A percentile compares a stretch with the other conserved stretches of the same genome.
These are phyloP conservation scores for Helianthus tuberosus DNA, from an alignment of 129 eudicot species.

Conservation along the genomic window DNA sequence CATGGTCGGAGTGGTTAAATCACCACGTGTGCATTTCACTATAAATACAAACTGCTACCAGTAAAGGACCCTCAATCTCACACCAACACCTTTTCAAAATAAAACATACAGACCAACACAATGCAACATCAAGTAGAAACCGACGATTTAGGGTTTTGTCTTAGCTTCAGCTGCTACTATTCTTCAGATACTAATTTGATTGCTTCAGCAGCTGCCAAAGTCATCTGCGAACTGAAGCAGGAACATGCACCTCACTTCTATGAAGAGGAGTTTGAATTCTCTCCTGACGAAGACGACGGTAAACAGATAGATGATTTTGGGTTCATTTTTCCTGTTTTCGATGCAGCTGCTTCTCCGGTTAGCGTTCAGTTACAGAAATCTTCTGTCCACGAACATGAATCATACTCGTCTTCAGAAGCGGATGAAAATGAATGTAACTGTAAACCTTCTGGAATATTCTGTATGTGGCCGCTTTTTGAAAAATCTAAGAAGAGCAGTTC, in stretches of 20 bases:
- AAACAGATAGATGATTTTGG: not conserved
- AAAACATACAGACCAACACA: not conserved
- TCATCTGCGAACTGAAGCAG: slow-evolving; percentile 21
- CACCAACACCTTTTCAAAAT: not conserved
- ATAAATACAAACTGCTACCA: slow-evolving; percentile 3
- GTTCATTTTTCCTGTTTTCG: not conserved
- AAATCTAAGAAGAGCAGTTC: slow-evolving; percentile 57
- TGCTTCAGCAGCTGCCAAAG: slow-evolving; percentile 37
- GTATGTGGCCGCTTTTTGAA: slow-evolving; percentile 42
- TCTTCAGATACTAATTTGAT: slow-evolving; percentile 19
- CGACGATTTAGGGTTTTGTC: slow-evolving; percentile 24
- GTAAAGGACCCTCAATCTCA: not conserved
- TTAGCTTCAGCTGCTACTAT: slow-evolving; percentile 51
- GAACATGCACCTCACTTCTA: not conserved
- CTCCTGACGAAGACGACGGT: slow-evolving; percentile 27
- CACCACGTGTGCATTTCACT: not conserved
- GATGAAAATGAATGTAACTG: slow-evolving; percentile 45
- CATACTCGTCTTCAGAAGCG: slow-evolving; percentile 48
- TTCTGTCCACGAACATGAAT: slow-evolving; percentile 23
- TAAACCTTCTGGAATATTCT: slow-evolving; percentile 48
- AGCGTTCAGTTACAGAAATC: slow-evolving; percentile 36
- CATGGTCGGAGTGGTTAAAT: not conserved
- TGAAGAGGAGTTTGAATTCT: slow-evolving; percentile 49
- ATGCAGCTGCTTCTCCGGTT: not conserved
- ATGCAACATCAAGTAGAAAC: slow-evolving; percentile 4